phyloP scores from a whole-genome alignment of 768 basidiomycete genomes.

The Cantharellus cinnabarinus region DNA sequence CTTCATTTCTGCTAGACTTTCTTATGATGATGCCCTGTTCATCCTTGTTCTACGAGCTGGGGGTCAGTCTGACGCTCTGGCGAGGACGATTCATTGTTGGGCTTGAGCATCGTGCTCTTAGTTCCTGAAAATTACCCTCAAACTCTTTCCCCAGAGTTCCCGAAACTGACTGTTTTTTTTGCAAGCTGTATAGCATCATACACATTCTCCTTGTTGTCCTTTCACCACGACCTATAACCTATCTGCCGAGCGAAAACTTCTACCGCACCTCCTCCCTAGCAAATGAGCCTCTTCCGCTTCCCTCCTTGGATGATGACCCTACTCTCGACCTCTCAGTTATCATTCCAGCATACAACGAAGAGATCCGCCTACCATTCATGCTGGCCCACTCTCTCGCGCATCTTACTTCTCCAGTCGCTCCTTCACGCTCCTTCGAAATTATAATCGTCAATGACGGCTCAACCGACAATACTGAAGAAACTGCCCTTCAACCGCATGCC shows the following conservation, averaged over 20 bases:
- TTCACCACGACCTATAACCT: constrained; percentile 49
- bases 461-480: constrained; percentile 45
- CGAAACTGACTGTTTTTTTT: not conserved
- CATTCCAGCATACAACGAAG: constrained; percentile 86
- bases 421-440: constrained; percentile 49
- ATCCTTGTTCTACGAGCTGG: constrained; percentile 87
- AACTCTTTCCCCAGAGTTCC: not conserved
- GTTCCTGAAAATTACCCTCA: not conserved
- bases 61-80: constrained; percentile 25
- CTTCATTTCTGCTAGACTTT: constrained; percentile 13
- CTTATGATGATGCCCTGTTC: constrained; percentile 20
- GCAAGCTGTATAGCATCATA: not conserved
- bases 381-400: constrained; percentile 53
- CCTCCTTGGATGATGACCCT: constrained; percentile 28
- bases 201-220: constrained; percentile 52
- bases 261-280: constrained; percentile 41
- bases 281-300: constrained; percentile 32
- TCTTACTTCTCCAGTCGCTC: constrained; percentile 20
- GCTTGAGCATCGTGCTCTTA: not conserved
- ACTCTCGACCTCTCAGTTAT: constrained; percentile 59
- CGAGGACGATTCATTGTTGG: not conserved
- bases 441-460: constrained; percentile 85
- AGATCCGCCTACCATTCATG: constrained; percentile 66
- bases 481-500: constrained; percentile 43
- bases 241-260: constrained; percentile 42